Evolutionary conservation across 106 monocot genomes (phyloP), one percentile per base, ranked within the genome.

Genomic region (Dendrobium officinale): DNA sequence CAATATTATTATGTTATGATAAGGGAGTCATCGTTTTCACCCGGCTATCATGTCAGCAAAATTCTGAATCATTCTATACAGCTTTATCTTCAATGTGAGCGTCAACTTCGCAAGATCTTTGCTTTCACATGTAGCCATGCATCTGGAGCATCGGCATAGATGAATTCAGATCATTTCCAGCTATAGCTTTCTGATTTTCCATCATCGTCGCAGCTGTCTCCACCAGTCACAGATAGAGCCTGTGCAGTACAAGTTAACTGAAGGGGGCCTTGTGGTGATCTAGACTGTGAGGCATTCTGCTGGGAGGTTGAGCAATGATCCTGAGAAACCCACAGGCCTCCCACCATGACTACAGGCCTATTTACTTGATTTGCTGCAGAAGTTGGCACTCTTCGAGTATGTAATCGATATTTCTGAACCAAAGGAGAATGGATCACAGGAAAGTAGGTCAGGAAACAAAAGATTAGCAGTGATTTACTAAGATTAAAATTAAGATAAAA

Each of bases 191-290:
- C 98, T 0, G 91, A 99, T 73, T 81, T 91, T 2, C 85, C 83
- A 83, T 99, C 98, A 7, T 95, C 90, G 26, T 85, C 81, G 22
- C 89, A 86, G 79, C 91, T 89, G 54, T 89, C 88, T 10, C 86
- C 89, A 16, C 78, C 85, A 54, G 83, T 84, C 13, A 83, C 54
- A 11, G 89, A 86, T 24, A 86, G 56, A 3, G 80, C 91, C 72
- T 84, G 33, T 4, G 76, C 81, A 9, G 85, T 42, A 15, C 51
- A 78, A 8, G 79, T 42, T 6, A 95, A 56, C 41, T 91, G 89
- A n/a, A 99, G 88, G 15, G 95, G 92, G 4, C 98, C 86, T 67
- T 93, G 86, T 0, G 99, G 99, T 11, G 98, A 99, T 24, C 85
- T 85, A 2, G 92, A 89, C 16, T 85, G 89, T 10, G 90, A 87